phyloP scores from a whole-genome alignment of 2,329 filamentous ascomycete species.

The Claviceps lovelessii region DNA sequence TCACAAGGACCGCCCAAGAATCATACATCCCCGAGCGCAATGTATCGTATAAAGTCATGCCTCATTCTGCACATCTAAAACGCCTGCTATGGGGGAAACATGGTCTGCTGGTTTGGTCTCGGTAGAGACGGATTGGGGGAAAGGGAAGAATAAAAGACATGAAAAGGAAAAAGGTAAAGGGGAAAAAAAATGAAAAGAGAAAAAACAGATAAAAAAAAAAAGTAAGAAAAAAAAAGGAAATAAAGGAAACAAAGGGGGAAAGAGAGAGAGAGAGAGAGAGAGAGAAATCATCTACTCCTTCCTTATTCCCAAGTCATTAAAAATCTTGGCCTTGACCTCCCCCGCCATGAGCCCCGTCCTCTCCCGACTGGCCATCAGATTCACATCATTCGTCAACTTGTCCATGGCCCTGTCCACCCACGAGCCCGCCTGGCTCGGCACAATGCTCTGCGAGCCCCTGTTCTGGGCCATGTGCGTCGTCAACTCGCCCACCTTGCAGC shows the following conservation, averaged over 20 bases:
- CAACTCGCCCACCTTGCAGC: slow-evolving; percentile 63
- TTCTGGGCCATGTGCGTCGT: slow-evolving; percentile 20
- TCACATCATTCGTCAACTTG: slow-evolving; percentile 47
- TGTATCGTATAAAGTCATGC: too few relatives aligned
- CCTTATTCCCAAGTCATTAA: slow-evolving; percentile 28
- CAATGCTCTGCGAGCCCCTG: slow-evolving; percentile 14
- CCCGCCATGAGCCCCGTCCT: slow-evolving; percentile 46
- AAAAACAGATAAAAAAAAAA: background rate
- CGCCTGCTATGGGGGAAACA: too few relatives aligned
- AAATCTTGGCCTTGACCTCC: slow-evolving; percentile 49
- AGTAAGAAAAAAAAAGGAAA: background rate
- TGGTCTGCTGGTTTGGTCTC: too few relatives aligned
- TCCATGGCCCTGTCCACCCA: slow-evolving; percentile 34
- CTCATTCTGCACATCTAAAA: too few relatives aligned
- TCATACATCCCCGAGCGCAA: too few relatives aligned
- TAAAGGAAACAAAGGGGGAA: background rate
- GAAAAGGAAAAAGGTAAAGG: too few relatives aligned
- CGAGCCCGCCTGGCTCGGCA: slow-evolving; percentile 12
- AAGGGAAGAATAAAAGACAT: too few relatives aligned
- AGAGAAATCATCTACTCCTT: background rate
- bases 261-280: background rate
- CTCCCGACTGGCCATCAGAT: slow-evolving; percentile 47
- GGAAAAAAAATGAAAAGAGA: background rate
- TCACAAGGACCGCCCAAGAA: too few relatives aligned
- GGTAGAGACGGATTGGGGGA: too few relatives aligned